phyloP scores from a whole-genome alignment of 345 rosid species.

The Euphorbia peplus region DNA sequence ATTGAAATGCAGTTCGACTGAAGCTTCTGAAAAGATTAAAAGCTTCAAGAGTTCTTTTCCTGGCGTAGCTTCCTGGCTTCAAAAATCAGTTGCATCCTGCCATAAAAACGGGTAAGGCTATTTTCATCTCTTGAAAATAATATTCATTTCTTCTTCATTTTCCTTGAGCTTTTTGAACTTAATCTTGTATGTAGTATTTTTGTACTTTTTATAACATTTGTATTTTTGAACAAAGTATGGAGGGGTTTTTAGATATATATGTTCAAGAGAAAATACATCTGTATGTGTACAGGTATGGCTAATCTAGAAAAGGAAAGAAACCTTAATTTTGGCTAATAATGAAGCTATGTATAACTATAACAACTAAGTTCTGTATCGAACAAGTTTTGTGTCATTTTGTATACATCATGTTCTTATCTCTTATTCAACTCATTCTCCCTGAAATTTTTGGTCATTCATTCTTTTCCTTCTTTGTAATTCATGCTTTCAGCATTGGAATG shows the following conservation, averaged over 20 bases:
- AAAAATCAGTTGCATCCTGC: conserved; percentile 61
- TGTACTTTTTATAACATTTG: background rate
- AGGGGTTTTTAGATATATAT: background rate
- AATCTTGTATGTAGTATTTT: background rate
- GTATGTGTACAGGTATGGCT: background rate
- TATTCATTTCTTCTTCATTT: background rate
- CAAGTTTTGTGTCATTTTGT: background rate
- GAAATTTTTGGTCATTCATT: background rate
- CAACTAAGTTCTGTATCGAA: background rate
- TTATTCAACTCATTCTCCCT: background rate
- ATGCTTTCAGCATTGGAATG: background rate
- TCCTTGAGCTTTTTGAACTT: background rate
- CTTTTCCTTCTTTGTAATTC: background rate
- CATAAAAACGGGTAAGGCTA: conserved; percentile 60
- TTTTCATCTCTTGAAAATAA: background rate
- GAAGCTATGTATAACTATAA: background rate
- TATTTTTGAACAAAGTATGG: background rate
- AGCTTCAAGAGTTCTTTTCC: conserved; percentile 82
- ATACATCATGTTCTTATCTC: background rate
- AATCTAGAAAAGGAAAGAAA: background rate
- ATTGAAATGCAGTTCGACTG: conserved; percentile 74
- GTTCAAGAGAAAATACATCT: background rate
- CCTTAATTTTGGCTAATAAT: background rate
- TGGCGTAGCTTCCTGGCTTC: conserved; percentile 83
- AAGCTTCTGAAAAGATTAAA: conserved; percentile 78